Percentiles rank a stretch among this genome's conserved stretches.
phyloP scores from a whole-genome alignment of 495 filamentous ascomycete species.

The Aspergillus carlsbadensis region DNA sequence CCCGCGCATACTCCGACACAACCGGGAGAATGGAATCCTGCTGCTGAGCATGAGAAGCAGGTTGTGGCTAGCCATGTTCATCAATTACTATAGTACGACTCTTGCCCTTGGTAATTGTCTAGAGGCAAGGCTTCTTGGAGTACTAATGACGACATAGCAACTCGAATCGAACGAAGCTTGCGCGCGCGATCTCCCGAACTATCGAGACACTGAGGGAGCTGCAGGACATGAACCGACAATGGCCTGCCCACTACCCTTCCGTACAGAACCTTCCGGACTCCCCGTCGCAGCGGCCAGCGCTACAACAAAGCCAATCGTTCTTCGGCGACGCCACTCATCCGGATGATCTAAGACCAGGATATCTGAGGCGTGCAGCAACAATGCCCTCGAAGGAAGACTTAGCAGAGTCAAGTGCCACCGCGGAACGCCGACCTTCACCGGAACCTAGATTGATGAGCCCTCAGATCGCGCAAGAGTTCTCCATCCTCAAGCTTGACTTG shows the following conservation, averaged over 20 bases:
- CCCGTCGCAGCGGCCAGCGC: constrained; percentile 36
- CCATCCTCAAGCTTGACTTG: constrained; percentile 88
- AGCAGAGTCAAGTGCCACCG: constrained; percentile 71
- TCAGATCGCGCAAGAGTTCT: constrained; percentile 94
- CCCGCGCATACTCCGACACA: constrained; percentile 55
- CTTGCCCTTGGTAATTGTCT: not conserved
- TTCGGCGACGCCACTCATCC: constrained; percentile 27
- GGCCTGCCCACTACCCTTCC: constrained; percentile 94
- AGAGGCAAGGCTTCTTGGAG: not conserved
- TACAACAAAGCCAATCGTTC: constrained; percentile 56
- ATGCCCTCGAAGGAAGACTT: constrained; percentile 57
- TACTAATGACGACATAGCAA: constrained; percentile 62
- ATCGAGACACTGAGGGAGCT: constrained; percentile 78
- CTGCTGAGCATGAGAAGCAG: constrained; percentile 58
- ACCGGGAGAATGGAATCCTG: constrained; percentile 48
- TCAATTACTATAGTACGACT: constrained; percentile 63
- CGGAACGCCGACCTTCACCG: constrained; percentile 51
- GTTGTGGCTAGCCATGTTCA: constrained; percentile 68
- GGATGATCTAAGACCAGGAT: constrained; percentile 46
- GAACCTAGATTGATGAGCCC: constrained; percentile 83
- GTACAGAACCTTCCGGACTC: constrained; percentile 61
- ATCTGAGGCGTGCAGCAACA: constrained; percentile 69
- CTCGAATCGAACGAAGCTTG: constrained; percentile 81
- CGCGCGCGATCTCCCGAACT: constrained; percentile 77
- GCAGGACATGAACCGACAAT: constrained; percentile 83